Conservation (phyloP, 2,329 filamentous ascomycete species). For the Didymella arachidicola region DNA sequence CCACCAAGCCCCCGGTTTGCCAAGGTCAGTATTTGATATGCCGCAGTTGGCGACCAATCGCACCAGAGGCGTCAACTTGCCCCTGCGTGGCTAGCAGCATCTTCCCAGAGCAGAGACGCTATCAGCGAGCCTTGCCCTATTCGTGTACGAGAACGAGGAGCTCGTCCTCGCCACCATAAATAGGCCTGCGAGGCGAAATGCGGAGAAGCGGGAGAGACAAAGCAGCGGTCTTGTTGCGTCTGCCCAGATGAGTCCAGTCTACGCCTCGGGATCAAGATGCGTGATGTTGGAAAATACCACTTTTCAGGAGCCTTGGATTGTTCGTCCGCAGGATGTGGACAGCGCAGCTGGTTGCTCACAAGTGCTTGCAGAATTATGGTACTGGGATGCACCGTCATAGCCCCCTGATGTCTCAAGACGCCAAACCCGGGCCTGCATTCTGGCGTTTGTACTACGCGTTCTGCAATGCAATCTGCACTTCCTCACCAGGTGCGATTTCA, state of each 20-base stretch:
- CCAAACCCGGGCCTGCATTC: slow-evolving; percentile 17
- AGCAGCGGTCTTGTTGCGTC: slow-evolving; percentile 21
- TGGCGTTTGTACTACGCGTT: slow-evolving; percentile 19
- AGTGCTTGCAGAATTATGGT: slow-evolving; percentile 4
- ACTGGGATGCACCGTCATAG: slow-evolving; percentile 21
- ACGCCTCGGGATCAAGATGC: neutral
- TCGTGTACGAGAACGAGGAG: slow-evolving; percentile 28
- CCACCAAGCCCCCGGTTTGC: slow-evolving; percentile 22
- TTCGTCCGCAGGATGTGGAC: slow-evolving; percentile 4
- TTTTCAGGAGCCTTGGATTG: neutral
- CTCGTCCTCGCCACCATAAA: slow-evolving; percentile 46
- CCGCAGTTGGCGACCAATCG: slow-evolving; percentile 38
- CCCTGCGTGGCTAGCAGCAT: slow-evolving; percentile 39
- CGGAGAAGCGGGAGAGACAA: slow-evolving; percentile 44
- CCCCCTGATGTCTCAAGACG: slow-evolving; percentile 25
- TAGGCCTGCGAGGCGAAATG: slow-evolving; percentile 46
- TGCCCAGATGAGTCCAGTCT: slow-evolving; percentile 4
- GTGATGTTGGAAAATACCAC: neutral
- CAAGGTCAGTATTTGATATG: slow-evolving; percentile 39
- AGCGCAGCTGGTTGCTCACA: slow-evolving; percentile 21
- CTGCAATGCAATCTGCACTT: slow-evolving; percentile 20
- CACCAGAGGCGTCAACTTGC: slow-evolving; percentile 24
- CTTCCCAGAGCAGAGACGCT: slow-evolving; percentile 26
- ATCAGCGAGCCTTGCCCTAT: slow-evolving; percentile 30
- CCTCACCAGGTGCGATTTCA: slow-evolving; percentile 11